These are phyloP conservation scores for Clonostachys sp. DNA, from an alignment of 2,329 filamentous ascomycete species.

Conservation along the genomic window DNA sequence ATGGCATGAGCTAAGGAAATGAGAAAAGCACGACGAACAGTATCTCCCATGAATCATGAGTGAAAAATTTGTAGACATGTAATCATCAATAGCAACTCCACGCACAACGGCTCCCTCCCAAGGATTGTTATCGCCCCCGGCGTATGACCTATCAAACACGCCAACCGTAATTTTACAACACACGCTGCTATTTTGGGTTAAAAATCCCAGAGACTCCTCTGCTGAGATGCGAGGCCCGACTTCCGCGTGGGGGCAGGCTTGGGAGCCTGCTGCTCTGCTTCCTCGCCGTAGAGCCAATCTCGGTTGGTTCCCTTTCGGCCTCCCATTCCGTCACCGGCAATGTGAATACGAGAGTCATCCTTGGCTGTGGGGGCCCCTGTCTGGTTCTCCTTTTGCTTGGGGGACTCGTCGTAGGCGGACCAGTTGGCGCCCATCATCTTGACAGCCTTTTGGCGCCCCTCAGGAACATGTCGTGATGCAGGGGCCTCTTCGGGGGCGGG, in stretches of 20 bases:
- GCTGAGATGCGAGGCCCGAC: constrained; percentile 20
- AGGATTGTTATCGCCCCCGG: no score
- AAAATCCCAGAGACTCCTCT: constrained; percentile 43
- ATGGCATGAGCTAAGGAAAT: constrained; percentile 2
- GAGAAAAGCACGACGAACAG: constrained; percentile 7
- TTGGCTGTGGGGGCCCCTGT: background rate
- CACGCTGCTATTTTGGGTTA: constrained; percentile 14
- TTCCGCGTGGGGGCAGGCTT: constrained; percentile 26
- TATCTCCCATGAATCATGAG: constrained; percentile 23
- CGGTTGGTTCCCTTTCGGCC: constrained; percentile 49
- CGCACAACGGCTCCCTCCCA: no score
- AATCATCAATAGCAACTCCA: constrained; percentile 9
- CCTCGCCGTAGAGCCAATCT: constrained; percentile 48
- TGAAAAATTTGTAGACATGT: constrained; percentile 21
- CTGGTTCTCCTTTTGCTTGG: constrained; percentile 26
- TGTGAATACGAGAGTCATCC: constrained; percentile 24
- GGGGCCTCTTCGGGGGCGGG: constrained; percentile 41
- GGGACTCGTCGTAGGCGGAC: constrained; percentile 51
- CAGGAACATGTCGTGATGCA: constrained; percentile 37
- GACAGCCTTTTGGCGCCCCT: constrained; percentile 63
- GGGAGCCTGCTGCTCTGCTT: constrained; percentile 7
- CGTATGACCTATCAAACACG: no score
- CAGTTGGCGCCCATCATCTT: constrained; percentile 69
- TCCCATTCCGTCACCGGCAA: constrained; percentile 64
- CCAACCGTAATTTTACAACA: no score